Conservation (phyloP, 208 protist genomes). For the Trypanosoma rangeli region DNA sequence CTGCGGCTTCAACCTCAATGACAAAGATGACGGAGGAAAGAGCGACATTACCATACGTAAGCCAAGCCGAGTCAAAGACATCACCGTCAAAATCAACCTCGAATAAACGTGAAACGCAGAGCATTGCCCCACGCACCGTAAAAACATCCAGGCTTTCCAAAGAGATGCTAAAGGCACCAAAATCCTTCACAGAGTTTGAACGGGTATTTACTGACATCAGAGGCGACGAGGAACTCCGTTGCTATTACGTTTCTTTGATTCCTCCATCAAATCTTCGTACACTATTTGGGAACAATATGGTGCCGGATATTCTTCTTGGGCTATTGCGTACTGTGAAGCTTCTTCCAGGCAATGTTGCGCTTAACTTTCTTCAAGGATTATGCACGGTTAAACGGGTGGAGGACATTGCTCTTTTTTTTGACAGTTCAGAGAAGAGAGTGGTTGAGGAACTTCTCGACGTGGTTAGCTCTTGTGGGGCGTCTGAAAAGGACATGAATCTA, state of each 20-base stretch:
- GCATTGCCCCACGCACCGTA: conserved; percentile 13
- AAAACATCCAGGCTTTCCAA: conserved; percentile 45
- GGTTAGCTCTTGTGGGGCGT: conserved; percentile 43
- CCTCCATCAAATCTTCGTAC: conserved; percentile 45
- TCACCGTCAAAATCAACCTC: conserved; percentile 9
- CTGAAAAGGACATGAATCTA: conserved; percentile 41
- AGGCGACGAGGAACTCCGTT: conserved; percentile 60
- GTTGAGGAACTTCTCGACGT: conserved; percentile 54
- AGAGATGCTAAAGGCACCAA: conserved; percentile 66
- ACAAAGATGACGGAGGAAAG: background rate
- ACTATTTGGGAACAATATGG: conserved; percentile 87
- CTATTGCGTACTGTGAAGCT: conserved; percentile 48
- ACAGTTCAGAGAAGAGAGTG: conserved; percentile 58
- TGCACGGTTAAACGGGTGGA: conserved; percentile 74
- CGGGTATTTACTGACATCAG: conserved; percentile 66
- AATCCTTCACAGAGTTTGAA: conserved; percentile 87
- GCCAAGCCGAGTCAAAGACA: background rate
- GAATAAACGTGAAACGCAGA: background rate
- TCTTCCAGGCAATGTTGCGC: conserved; percentile 37
- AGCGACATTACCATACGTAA: background rate
- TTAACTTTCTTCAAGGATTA: conserved; percentile 68
- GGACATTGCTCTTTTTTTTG: conserved; percentile 83
- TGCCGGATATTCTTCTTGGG: conserved; percentile 73
- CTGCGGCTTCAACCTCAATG: background rate
- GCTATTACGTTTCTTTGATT: conserved; percentile 67